These are phyloP conservation scores for Podosphaera fusca DNA, from an alignment of 2,329 filamentous ascomycete species.

Conservation along the genomic window DNA sequence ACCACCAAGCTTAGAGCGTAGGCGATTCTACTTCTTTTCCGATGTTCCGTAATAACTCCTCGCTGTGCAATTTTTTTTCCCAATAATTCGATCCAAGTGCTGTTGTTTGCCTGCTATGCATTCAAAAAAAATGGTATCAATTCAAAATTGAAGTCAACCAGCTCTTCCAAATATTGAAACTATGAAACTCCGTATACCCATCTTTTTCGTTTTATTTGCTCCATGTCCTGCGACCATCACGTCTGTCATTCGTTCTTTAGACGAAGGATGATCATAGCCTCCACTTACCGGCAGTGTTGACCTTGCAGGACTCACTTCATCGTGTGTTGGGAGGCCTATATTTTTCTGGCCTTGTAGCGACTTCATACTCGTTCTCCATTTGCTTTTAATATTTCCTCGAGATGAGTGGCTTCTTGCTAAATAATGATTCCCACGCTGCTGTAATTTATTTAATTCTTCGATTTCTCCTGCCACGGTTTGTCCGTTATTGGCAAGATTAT, in stretches of 20 bases:
- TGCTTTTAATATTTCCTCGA: slow-evolving; percentile 8
- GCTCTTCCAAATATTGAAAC: slow-evolving; percentile 20
- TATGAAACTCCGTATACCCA: slow-evolving; percentile 24
- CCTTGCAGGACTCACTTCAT: slow-evolving; percentile 4
- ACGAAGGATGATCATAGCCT: slow-evolving; percentile 6
- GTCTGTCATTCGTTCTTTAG: slow-evolving; percentile 8
- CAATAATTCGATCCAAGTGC: neutral
- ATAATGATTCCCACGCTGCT: slow-evolving; percentile 4
- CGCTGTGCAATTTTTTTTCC: neutral
- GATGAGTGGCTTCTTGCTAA: slow-evolving; percentile 7
- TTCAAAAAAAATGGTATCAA: neutral
- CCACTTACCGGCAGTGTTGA: slow-evolving; percentile 6
- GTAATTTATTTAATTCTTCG: slow-evolving; percentile 22
- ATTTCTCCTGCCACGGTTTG: slow-evolving; percentile 47
- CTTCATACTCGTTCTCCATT: slow-evolving; percentile 18
- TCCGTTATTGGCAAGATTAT: slow-evolving; percentile 47
- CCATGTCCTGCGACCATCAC: slow-evolving; percentile 9
- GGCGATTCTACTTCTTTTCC: neutral
- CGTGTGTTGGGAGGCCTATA: slow-evolving; percentile 9
- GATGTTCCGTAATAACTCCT: neutral
- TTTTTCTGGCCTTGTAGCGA: slow-evolving; percentile 12
- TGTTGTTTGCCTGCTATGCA: neutral
- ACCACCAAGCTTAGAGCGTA: too few relatives aligned
- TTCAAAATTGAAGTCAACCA: neutral
- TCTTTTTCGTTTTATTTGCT: slow-evolving; percentile 12